Percentiles rank a stretch among this genome's conserved stretches.
Conservation (phyloP, 192 early-diverging fungal genomes). For the Backusella tarrabulga region DNA sequence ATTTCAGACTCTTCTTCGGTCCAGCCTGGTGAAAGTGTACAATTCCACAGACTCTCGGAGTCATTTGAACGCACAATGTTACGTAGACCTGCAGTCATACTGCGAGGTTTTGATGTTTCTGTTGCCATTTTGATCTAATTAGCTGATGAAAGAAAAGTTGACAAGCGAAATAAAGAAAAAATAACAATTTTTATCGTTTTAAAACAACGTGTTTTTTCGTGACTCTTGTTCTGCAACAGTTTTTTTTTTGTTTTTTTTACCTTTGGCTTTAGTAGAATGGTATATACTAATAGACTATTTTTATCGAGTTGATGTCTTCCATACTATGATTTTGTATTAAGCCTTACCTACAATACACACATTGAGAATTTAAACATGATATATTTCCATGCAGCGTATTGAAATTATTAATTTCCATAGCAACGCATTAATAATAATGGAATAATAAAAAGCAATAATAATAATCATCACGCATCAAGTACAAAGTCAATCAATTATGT, state of each 20-base stretch:
- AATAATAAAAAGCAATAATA: too few species aligned
- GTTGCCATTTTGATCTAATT: neutral
- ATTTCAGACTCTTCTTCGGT: constrained; percentile 80
- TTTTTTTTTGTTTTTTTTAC: neutral
- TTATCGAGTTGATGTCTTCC: too few species aligned
- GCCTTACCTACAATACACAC: too few species aligned
- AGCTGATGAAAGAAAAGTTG: neutral
- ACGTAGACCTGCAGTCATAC: constrained; percentile 86
- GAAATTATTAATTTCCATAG: too few species aligned
- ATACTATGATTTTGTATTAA: too few species aligned
- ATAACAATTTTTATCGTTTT: neutral
- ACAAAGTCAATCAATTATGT: too few species aligned
- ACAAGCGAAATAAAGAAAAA: neutral
- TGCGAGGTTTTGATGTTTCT: constrained; percentile 62
- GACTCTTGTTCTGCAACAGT: neutral
- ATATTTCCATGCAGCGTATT: too few species aligned
- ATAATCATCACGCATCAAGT: too few species aligned
- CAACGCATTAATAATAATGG: too few species aligned
- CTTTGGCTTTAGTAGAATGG: neutral
- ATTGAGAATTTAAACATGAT: too few species aligned
- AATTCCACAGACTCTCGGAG: constrained; percentile 94
- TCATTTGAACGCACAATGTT: constrained; percentile 92
- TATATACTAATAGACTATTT: too few species aligned
- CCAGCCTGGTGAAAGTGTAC: constrained; percentile 92
- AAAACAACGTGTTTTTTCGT: neutral